Base-by-base conservation (phyloP, 2,329 filamentous ascomycete genomes). In the Penicillium vulpinum region DNA sequence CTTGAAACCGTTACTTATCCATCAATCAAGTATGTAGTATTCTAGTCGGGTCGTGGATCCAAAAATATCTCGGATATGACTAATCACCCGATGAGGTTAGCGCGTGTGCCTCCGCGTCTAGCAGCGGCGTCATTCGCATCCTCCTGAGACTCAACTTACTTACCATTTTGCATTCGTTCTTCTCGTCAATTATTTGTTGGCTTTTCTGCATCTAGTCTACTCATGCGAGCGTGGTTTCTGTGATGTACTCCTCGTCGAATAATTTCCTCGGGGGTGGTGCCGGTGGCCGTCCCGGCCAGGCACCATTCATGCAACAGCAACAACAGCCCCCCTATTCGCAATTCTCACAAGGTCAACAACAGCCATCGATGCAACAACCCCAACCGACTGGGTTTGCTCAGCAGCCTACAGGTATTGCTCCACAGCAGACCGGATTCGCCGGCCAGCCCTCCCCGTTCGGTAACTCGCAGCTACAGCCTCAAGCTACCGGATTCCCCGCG, bases 241-340 rank as follows among this genome's bases (percentile, higher is more conserved):
- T 73, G 77, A 97, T 97, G 93, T 97, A 91, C 80, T 94, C 91
- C 65, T 91, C 88, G 74, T 90, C 91, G 65, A 95, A 90, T 80
- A 88, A 90, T 63, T 97, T 88, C 76, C 79, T 96, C 70, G 91
- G 91, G 76, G 89, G 87, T 78, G 85, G 83, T 75, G 91, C 88
- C 73, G 88, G 83, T 80, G 85, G 88, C 73, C 89, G 87, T 59
- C 89, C 89, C 48, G 85, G 86, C 52, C 84, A 85, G 63, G 81
- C 81, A 62, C 86, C 76, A 63, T 80, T 77, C 69, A 77, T 79
- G 54, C 79, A 84, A 70, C 85, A 66, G 51, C 62, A 62, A 54
- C 64, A 63, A 38, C 64, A 85, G 63, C 68, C 77, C 60, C 67
- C 74, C 65, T 75, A 72, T 62, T 70, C 68, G 53, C 68, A 73